Conservation (phyloP, 495 filamentous ascomycete genomes). For the Podospora didyma region DNA sequence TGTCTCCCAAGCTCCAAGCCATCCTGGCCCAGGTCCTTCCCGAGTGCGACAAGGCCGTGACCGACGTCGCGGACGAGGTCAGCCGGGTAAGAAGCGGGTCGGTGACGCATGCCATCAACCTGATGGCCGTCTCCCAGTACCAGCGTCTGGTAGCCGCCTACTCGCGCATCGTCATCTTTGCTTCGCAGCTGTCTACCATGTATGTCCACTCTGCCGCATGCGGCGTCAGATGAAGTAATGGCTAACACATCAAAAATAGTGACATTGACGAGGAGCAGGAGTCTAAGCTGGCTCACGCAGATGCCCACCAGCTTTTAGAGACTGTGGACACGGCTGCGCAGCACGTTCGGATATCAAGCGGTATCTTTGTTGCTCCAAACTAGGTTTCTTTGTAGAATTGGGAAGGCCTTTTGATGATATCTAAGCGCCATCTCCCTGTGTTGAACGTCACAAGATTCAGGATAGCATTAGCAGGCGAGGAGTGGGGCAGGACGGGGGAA, state of each 20-base stretch:
- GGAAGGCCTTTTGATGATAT: no score
- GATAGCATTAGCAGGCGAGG: no score
- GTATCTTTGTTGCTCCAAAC: no score
- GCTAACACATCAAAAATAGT: not conserved
- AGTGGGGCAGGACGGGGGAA: no score
- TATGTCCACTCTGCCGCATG: not conserved
- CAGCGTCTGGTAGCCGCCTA: conserved; percentile 1
- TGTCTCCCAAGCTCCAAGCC: not conserved
- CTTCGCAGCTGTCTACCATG: not conserved
- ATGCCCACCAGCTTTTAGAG: not conserved
- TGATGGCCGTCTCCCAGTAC: not conserved
- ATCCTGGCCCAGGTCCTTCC: not conserved
- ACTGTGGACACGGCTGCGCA: not conserved
- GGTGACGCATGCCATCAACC: not conserved
- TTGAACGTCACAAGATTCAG: no score
- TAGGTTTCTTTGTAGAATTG: no score
- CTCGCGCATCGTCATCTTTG: conserved; percentile 2
- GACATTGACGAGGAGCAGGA: not conserved
- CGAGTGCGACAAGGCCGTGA: not conserved
- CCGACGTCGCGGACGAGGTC: not conserved
- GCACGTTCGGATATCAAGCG: not conserved
- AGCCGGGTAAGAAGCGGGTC: not conserved
- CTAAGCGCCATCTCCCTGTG: no score
- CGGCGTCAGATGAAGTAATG: not conserved
- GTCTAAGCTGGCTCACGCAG: not conserved